phyloP scores from a whole-genome alignment of 768 basidiomycete genomes.

The Lanmaoa rubissima region DNA sequence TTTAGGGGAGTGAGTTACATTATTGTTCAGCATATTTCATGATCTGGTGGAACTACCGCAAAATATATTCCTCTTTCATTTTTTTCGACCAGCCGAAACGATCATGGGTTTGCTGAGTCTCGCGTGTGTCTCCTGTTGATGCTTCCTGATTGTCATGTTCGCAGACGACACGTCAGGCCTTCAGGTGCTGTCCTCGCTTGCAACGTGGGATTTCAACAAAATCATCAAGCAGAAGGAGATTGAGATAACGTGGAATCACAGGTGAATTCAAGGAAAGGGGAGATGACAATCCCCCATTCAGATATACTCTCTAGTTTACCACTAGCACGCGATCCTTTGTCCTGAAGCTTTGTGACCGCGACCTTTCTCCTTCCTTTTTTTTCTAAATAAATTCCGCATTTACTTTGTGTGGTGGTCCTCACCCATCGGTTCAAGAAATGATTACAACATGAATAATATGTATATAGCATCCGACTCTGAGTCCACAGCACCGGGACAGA shows the following conservation, averaged over 20 bases:
- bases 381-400: neutral
- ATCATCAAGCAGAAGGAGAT: slow-evolving; percentile 48
- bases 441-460: neutral
- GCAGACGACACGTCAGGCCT: slow-evolving; percentile 34
- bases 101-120: slow-evolving; percentile 27
- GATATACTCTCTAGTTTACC: slow-evolving; percentile 29
- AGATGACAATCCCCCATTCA: slow-evolving; percentile 54
- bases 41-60: slow-evolving; percentile 9
- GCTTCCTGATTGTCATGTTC: slow-evolving; percentile 19
- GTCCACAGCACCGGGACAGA: neutral
- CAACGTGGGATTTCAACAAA: slow-evolving; percentile 45
- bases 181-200: slow-evolving; percentile 30
- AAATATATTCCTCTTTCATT: slow-evolving; percentile 41
- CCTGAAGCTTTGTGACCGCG: neutral
- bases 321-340: neutral
- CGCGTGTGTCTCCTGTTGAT: slow-evolving; percentile 16
- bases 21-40: neutral
- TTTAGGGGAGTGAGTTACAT: slow-evolving; percentile 44
- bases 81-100: slow-evolving; percentile 37
- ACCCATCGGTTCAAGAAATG: too few species aligned
- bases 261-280: slow-evolving; percentile 46
- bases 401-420: neutral
- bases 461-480: neutral
- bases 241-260: slow-evolving; percentile 38
- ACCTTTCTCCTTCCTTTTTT: neutral